These are phyloP conservation scores for Kuraishia piskuri DNA, from an alignment of 805 yeast genomes.

Conservation along the genomic window DNA sequence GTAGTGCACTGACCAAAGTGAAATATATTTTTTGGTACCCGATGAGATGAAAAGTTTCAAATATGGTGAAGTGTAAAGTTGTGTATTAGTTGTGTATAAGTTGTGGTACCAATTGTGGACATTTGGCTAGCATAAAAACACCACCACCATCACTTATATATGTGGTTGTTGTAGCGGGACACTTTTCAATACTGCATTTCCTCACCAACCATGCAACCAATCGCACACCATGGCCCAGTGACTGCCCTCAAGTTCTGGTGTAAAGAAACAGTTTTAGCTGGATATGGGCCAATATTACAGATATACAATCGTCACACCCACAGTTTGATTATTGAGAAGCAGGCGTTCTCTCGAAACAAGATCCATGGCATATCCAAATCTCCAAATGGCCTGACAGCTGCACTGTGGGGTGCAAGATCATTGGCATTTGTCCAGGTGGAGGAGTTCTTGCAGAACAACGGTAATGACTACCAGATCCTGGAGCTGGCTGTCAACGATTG, in stretches of 20 bases:
- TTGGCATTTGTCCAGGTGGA: slow-evolving; percentile 30
- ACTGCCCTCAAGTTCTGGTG: slow-evolving; percentile 35
- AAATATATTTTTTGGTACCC: neutral
- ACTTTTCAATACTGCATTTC: too few relatives aligned
- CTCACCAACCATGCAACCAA: neutral
- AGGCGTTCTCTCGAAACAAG: slow-evolving; percentile 62
- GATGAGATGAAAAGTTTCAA: neutral
- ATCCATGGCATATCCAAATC: slow-evolving; percentile 63
- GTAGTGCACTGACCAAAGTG: neutral
- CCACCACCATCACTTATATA: too few relatives aligned
- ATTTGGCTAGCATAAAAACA: too few relatives aligned
- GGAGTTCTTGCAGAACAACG: neutral
- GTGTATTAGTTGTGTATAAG: too few relatives aligned
- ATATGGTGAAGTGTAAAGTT: too few relatives aligned
- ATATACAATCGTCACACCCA: slow-evolving; percentile 38
- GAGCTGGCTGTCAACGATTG: slow-evolving; percentile 67
- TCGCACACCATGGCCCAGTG: slow-evolving; percentile 3
- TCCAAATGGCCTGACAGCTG: slow-evolving; percentile 15
- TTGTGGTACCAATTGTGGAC: too few relatives aligned
- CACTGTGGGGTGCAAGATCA: slow-evolving; percentile 68
- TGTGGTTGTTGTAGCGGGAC: neutral
- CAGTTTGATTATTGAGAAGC: slow-evolving; percentile 26
- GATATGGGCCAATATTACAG: slow-evolving; percentile 63
- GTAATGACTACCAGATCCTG: slow-evolving; percentile 6
- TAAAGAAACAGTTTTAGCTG: slow-evolving; percentile 38